Evolutionary conservation across 805 yeast genomes (phyloP).

Genomic region (Candida jianshihensis): DNA sequence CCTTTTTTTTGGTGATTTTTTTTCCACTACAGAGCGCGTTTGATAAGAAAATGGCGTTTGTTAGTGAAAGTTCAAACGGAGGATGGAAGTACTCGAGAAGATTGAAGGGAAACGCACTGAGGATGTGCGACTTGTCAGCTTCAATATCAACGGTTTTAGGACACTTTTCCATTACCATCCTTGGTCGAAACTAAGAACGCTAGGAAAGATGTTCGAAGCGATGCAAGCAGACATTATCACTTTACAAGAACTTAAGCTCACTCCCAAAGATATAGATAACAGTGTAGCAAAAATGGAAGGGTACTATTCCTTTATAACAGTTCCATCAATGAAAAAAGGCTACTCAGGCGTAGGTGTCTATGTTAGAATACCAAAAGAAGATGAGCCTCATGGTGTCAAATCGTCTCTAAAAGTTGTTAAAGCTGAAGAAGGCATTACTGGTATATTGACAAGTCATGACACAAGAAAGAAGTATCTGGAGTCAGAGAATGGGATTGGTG

Average conservation of each 20-base stretch:
- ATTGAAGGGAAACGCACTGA: conserved; percentile 2
- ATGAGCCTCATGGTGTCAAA: conserved; percentile 32
- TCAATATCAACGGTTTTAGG: conserved; percentile 80
- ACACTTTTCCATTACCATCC: conserved; percentile 81
- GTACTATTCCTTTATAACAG: conserved; percentile 58
- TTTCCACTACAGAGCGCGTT: too few species aligned
- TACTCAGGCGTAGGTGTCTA: conserved; percentile 91
- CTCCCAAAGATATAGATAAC: conserved; percentile 39
- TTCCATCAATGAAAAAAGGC: conserved; percentile 68
- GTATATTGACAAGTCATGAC: conserved; percentile 31
- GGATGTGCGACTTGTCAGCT: conserved; percentile 48
- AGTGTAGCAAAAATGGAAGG: conserved; percentile 45
- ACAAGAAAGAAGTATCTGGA: conserved; percentile 15
- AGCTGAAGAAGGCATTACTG: conserved; percentile 93
- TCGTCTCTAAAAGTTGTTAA: conserved; percentile 45
- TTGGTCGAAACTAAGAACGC: conserved; percentile 49
- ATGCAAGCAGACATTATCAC: conserved; percentile 73
- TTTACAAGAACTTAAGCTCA: conserved; percentile 78
- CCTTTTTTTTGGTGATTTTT: too few species aligned
- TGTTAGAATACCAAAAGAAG: conserved; percentile 42
- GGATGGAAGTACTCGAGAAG: conserved; percentile 1
- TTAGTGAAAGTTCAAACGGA: too few species aligned
- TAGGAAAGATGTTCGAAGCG: conserved; percentile 37
- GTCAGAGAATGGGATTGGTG: conserved; percentile 49
- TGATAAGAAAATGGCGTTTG: too few species aligned